phyloP scores from a whole-genome alignment of 2,329 filamentous ascomycete genomes.

The Alternaria dauci region DNA sequence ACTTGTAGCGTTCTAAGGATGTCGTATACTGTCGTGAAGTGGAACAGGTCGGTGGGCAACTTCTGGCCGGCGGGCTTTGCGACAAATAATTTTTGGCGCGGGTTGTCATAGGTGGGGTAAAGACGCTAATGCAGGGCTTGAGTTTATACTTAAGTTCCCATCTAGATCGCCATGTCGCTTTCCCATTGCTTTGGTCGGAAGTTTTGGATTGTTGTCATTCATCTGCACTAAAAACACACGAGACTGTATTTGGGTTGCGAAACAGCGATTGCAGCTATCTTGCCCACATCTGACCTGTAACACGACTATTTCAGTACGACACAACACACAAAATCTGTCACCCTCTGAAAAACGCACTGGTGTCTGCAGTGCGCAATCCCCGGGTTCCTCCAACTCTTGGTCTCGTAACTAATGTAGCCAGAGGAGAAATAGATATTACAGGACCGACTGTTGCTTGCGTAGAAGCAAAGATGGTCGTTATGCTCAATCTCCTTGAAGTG shows the following conservation, averaged over 20 bases:
- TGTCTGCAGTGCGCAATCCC: conserved; percentile 57
- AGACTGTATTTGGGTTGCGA: not conserved
- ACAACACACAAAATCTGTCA: conserved; percentile 23
- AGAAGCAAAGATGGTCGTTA: conserved; percentile 51
- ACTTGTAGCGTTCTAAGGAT: not conserved
- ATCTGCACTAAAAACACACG: not conserved
- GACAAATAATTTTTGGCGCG: conserved; percentile 14
- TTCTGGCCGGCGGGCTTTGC: not conserved
- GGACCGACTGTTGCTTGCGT: conserved; percentile 57
- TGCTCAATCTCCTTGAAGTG: conserved; percentile 30
- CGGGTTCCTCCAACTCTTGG: conserved; percentile 56
- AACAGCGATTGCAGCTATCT: not conserved
- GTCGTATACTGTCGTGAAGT: not conserved
- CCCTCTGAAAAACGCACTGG: conserved; percentile 35
- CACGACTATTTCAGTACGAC: not conserved
- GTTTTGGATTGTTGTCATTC: not conserved
- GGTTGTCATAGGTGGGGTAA: not conserved
- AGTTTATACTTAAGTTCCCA: conserved; percentile 30
- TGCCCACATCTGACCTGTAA: not conserved
- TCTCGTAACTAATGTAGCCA: conserved; percentile 48
- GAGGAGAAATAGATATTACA: conserved; percentile 43
- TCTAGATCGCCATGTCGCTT: not conserved
- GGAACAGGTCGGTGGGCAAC: conserved; percentile 50
- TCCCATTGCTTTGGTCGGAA: not conserved
- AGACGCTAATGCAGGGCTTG: conserved; percentile 22